Base-by-base conservation (phyloP, 2,329 filamentous ascomycete species). In the Dactylellina cionopaga region DNA sequence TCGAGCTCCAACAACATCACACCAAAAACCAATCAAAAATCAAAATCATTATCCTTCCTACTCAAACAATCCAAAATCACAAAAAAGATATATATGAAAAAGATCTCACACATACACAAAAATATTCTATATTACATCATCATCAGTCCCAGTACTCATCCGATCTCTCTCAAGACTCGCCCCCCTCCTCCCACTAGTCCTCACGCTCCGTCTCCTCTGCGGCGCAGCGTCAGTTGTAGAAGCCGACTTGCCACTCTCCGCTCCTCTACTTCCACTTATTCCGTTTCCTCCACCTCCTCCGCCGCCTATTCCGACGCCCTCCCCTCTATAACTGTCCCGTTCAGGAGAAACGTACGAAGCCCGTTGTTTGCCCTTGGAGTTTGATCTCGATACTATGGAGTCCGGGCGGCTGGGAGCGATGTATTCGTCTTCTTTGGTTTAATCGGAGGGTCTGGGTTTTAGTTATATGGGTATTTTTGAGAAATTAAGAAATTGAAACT, bases 331-430 rank as follows among this genome's bases (percentile, higher is more conserved):
- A 13, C 55, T 56, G 41, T 63, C 58, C 24, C 68, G 31, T 24
- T 72, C 68, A 3, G 68, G 68, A n/a, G 68, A 72, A 13, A 65
- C 68, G 37, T 72, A 56, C 13, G 68, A 65, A 9, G 68, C 68
- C 27, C 68, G 54, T 37, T 64, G 59, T 37, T 72, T 72, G 15
- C 68, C 68, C 15, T 72, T 72, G n/a, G 68, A 72, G 35, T 72
- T 72, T 22, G 68, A 65, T 52, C 68, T 49, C 25, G 68, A 72
- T n/a, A 72, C 46, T 15, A 47, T 15, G 25, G 59, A 49, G 27
- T 65, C 68, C 15, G 68, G 43, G 13, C 43, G 59, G 13, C 37
- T 25, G 2, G 51, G 62, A n/a, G 59, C 47, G 35, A 65, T 37
- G 33, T 47, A 72, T 46, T 65, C 59, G 31, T 72, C 59, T 33